Evolutionary conservation across 345 rosid genomes (phyloP), one percentile per base, ranked within the genome.

Genomic region (Arabidopsis suecica): DNA sequence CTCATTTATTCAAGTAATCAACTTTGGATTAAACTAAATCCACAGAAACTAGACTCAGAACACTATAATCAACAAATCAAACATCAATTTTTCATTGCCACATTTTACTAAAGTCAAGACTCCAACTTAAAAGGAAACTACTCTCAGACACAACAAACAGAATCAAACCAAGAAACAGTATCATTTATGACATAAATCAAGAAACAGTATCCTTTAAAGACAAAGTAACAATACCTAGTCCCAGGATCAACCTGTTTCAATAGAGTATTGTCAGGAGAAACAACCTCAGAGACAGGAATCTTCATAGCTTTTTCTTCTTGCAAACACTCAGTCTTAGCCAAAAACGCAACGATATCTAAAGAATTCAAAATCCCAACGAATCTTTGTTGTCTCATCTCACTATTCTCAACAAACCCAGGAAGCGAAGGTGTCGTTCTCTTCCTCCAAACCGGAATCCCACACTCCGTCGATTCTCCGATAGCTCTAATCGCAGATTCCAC

Each of bases 401-500:
- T 77, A 62, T 67, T 89, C 84, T 95, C 99, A 13, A 84, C 76
- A 65, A 81, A 54, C 25, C 87, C 88, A 80, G 75, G 75, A 65
- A 42, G 80, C 18, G 82, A 32, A 10, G 61, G 63, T 16, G 72
- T 13, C 25, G 77, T 65, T 77, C 75, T 89, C 86, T 82, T 90
- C 90, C 82, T 88, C 99, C 99, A 95, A 9, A 95, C 91, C 0
- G 97, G 96, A 72, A 95, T 89, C 45, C 99, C 98, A 37, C 97
- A 90, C 78, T 95, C 97, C 0, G 98, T 88, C 7, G 96, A 89
- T 65, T 88, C 96, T 5, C 98, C 89, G 5, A 95, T 95, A 0
- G 98, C 97, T 67, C 80, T 65, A 30, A 92, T 88, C 4, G 99
- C 99, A 3, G 89, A 79, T 78, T 90, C 99, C 28, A 95, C 84